Evolutionary conservation across 768 basidiomycete species (phyloP).

Genomic region (Crucibulum laeve): DNA sequence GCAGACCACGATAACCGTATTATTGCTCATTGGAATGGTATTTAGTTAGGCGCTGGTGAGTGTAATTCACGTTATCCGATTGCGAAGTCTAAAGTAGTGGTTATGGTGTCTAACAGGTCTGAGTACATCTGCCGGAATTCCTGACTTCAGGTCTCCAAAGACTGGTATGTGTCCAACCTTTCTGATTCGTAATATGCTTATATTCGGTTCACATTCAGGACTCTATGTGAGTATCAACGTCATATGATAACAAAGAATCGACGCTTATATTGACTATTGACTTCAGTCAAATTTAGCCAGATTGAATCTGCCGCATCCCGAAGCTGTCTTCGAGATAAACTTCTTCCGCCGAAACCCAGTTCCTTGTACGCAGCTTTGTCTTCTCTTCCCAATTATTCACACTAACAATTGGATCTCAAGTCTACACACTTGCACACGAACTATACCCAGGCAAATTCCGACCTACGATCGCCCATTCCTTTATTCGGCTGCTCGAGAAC

Average conservation of each 20-base stretch:
- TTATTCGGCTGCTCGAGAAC: conserved; percentile 75
- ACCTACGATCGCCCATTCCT: conserved; percentile 88
- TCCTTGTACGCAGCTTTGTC: conserved; percentile 52
- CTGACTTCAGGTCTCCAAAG: conserved; percentile 84
- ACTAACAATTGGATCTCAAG: conserved; percentile 27
- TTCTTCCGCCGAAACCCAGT: conserved; percentile 80
- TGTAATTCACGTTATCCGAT: background rate
- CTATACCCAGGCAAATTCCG: conserved; percentile 88
- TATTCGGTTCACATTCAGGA: conserved; percentile 24
- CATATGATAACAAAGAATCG: background rate
- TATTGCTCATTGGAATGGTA: background rate
- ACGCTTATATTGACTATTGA: background rate
- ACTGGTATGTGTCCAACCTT: conserved; percentile 50
- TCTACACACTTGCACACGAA: conserved; percentile 91
- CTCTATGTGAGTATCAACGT: conserved; percentile 40
- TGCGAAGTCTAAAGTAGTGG: background rate
- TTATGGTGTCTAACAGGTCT: conserved; percentile 40
- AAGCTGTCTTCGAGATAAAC: conserved; percentile 91
- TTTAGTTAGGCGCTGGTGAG: conserved; percentile 67
- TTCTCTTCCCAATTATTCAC: background rate
- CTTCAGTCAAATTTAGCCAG: conserved; percentile 70
- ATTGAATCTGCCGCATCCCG: conserved; percentile 83
- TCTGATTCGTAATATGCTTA: background rate
- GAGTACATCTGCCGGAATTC: conserved; percentile 79
- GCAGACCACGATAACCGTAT: conserved; percentile 27